A percentile compares a stretch with the other conserved stretches of the same genome.
Evolutionary conservation across 2,329 filamentous ascomycete genomes (phyloP).

Genomic region (Colletotrichum sp.): DNA sequence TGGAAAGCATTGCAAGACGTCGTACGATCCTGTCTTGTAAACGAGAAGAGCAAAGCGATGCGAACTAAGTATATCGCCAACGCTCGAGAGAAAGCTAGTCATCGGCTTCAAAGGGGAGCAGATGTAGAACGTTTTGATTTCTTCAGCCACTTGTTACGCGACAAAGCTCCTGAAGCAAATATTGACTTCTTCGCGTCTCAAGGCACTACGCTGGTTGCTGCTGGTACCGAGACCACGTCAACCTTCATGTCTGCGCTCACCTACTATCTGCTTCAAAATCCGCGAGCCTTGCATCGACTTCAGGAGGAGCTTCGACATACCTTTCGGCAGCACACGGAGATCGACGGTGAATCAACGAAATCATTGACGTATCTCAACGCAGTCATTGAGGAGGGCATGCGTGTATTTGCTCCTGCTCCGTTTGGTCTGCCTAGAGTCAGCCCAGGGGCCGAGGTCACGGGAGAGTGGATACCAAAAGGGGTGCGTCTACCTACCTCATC

Average conservation of each 20-base stretch:
- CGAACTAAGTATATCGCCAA: neutral
- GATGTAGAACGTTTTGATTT: conserved; percentile 1
- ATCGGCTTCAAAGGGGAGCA: neutral
- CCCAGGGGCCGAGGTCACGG: neutral
- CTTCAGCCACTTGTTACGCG: neutral
- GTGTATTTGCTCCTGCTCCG: neutral
- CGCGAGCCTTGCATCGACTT: neutral
- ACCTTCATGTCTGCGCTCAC: neutral
- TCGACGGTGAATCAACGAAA: neutral
- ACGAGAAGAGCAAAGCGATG: neutral
- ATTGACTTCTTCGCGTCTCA: neutral
- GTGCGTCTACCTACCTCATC: neutral
- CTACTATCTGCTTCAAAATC: neutral
- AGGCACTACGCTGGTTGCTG: neutral
- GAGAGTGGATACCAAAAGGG: conserved; percentile 2
- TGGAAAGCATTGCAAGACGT: neutral
- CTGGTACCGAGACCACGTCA: neutral
- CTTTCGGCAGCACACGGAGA: neutral
- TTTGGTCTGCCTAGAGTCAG: conserved; percentile 1
- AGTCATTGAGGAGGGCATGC: conserved; percentile 4
- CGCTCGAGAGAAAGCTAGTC: neutral
- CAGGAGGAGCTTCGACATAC: neutral
- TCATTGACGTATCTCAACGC: neutral
- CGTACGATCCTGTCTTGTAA: neutral
- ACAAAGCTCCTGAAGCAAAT: neutral